Percentiles rank a stretch among this genome's conserved stretches.
Conservation (phyloP, 345 rosid species). For the Arabis alpina region DNA sequence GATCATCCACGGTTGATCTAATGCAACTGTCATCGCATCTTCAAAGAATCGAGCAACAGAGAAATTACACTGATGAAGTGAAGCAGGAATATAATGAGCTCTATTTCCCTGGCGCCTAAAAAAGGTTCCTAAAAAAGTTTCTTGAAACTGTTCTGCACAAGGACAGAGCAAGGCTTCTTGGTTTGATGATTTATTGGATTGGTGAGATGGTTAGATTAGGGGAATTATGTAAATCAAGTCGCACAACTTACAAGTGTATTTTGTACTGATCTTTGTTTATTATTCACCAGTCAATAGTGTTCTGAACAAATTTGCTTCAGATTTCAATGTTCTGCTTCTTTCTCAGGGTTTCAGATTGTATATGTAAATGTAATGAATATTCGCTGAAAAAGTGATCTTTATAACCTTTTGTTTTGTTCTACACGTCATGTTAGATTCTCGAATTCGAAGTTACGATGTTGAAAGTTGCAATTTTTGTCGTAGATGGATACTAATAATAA, state of each 20-base stretch:
- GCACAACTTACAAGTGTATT: not conserved
- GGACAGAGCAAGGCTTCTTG: not conserved
- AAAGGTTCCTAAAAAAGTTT: constrained; percentile 5
- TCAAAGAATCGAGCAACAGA: constrained; percentile 72
- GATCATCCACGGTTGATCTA: constrained; percentile 62
- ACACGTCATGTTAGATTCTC: constrained; percentile 27
- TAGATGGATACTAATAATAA: constrained; percentile 24
- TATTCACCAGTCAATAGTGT: constrained; percentile 28
- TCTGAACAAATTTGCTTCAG: constrained; percentile 34
- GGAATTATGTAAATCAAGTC: not conserved
- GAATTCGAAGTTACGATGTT: constrained; percentile 33
- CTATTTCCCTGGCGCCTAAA: constrained; percentile 46
- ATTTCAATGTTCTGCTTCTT: constrained; percentile 28
- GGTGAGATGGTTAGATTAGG: constrained; percentile 23
- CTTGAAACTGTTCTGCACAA: not conserved
- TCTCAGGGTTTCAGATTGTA: constrained; percentile 29
- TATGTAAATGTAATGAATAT: constrained; percentile 28
- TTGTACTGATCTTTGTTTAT: constrained; percentile 20
- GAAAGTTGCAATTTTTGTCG: constrained; percentile 20
- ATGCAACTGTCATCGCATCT: constrained; percentile 75
- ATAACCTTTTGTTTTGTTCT: constrained; percentile 13
- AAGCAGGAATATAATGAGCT: constrained; percentile 58
- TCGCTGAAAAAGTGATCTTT: constrained; percentile 26
- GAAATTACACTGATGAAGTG: constrained; percentile 55
- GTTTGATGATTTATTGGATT: constrained; percentile 23